Base-by-base conservation (phyloP, 768 basidiomycete genomes). In the Chalciporus sphaerocephalus region DNA sequence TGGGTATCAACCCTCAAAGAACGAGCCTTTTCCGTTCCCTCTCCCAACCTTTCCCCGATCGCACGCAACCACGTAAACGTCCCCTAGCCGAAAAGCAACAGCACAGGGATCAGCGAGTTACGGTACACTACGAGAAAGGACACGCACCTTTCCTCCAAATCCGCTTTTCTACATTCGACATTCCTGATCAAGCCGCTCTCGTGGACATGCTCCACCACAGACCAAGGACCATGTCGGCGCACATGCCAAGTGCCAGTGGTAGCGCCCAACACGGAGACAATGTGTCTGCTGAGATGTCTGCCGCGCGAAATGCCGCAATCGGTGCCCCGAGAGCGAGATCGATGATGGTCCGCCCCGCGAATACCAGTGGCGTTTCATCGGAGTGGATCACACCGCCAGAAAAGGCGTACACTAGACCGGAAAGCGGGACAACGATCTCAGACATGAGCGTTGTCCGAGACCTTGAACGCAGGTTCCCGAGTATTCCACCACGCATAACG, bases 391-490 rank as follows among this genome's bases (percentile, higher is more conserved):
- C 9, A 17, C 48, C 44, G 2, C 56, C 59, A 2, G 36, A 46
- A n/a, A 50, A 3, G 35, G 20, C 18, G 16, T 50, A 42, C 16
- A n/a, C 22, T 6, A 48, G 40, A 18, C 59, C 21, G 17, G 58
- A 54, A 15, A 67, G 65, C 42, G 59, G 50, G 0, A 47, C 36
- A 44, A 60, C 62, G n/a, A 63, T 64, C 23, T 69, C 72, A 3
- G 75, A 78, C 46, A 48, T 76, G 20, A 62, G 68, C 53, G 65
- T 71, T 16, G 71, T 83, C 25, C 74, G 72, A 16, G 76, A 78
- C 27, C 65, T 83, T 42, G 71, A 79, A 5, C 50, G 61, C 30
- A 75, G 74, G 59, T 85, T 83, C 64, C 79, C 83, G 28, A 68
- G 62, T 12, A 67, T 75, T 40, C 79, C 77, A 5, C 58, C 66